Conservation (phyloP, 345 rosid species). For the Limnanthes douglasii region DNA sequence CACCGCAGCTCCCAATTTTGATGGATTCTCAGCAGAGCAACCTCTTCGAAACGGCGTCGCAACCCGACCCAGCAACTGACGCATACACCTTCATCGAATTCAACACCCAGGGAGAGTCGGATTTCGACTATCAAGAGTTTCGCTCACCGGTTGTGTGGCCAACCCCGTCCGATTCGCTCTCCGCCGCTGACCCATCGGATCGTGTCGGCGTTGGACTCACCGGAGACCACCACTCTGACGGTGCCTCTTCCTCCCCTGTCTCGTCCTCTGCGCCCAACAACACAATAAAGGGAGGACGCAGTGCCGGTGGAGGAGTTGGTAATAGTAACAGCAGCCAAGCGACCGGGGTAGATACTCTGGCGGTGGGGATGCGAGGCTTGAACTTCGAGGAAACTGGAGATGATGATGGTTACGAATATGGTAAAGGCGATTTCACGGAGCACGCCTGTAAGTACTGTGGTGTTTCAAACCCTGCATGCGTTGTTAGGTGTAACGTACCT, state of each 20-base stretch:
- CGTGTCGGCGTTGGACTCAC: conserved; percentile 10
- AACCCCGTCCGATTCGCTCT: conserved; percentile 77
- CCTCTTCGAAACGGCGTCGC: conserved; percentile 87
- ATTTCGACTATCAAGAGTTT: conserved; percentile 91
- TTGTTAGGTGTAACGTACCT: conserved; percentile 93
- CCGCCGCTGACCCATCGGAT: conserved; percentile 28
- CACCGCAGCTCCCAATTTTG: conserved; percentile 6
- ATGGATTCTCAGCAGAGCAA: conserved; percentile 74
- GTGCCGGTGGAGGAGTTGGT: conserved; percentile 17
- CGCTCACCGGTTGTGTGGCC: conserved; percentile 78
- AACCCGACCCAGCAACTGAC: conserved; percentile 75
- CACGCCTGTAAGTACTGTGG: conserved; percentile 97
- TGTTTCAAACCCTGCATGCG: conserved; percentile 95
- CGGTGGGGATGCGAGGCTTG: conserved; percentile 64
- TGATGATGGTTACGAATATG: conserved; percentile 62
- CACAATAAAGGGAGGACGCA: conserved; percentile 23
- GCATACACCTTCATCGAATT: conserved; percentile 93
- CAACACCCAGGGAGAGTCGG: conserved; percentile 94
- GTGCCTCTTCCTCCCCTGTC: conserved; percentile 45
- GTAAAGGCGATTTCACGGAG: conserved; percentile 75
- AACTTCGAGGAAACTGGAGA: conserved; percentile 94
- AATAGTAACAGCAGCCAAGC: conserved; percentile 15
- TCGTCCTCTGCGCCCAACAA: conserved; percentile 23
- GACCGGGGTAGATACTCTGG: conserved; percentile 57
- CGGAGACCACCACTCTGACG: conserved; percentile 34